Conservation (phyloP, 148 eudicot genomes). For the Nyssa sinensis region DNA sequence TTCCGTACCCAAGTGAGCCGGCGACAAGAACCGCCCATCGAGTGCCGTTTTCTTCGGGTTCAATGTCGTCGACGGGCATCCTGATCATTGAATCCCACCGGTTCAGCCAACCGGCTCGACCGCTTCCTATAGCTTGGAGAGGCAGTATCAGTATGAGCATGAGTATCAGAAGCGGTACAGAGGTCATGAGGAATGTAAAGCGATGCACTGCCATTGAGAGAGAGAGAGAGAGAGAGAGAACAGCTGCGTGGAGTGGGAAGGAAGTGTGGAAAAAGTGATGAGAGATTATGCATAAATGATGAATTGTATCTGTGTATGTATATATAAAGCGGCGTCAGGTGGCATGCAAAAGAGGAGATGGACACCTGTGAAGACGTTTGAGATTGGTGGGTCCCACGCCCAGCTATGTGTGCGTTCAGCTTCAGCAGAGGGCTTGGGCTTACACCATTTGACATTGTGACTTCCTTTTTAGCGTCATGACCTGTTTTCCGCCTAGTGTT, state of each 20-base stretch:
- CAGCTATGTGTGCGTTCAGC: no score
- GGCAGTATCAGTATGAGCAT: background rate
- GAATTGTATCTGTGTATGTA: background rate
- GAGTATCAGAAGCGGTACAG: constrained; percentile 12
- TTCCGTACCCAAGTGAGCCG: constrained; percentile 26
- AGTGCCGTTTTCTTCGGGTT: constrained; percentile 16
- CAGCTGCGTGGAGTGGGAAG: constrained; percentile 7
- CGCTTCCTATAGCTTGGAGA: background rate
- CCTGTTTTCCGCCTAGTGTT: no score
- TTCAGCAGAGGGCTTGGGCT: no score
- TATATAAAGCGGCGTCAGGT: background rate
- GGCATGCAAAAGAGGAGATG: constrained; percentile 10
- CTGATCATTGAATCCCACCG: constrained; percentile 22
- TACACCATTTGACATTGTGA: no score
- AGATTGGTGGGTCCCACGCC: background rate
- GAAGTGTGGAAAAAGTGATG: background rate
- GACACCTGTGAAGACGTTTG: constrained; percentile 6
- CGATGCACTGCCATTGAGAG: background rate
- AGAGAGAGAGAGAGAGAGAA: background rate
- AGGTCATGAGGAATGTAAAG: no score
- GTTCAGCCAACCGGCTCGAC: constrained; percentile 5
- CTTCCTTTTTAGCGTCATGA: no score
- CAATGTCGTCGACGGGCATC: constrained; percentile 15
- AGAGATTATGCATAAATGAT: no score
- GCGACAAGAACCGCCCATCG: constrained; percentile 32